A percentile compares a stretch with the other conserved stretches of the same genome.
Conservation (phyloP, 148 eudicot species). For the Vaccinium macrocarpon region DNA sequence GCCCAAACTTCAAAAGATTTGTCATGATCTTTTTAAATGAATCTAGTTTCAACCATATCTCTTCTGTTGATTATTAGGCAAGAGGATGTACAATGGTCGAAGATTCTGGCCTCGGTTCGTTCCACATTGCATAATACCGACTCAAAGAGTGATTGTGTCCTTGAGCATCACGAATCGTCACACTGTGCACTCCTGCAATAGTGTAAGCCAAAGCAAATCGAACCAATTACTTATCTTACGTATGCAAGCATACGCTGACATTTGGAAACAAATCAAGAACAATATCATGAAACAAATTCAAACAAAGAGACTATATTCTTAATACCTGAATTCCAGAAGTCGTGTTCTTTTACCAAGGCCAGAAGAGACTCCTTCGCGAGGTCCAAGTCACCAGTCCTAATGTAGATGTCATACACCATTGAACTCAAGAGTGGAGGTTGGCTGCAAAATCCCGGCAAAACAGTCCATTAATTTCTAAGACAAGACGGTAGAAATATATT, state of each 20-base stretch:
- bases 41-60: background rate
- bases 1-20: conserved; percentile 6
- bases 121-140: conserved; percentile 93
- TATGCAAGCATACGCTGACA: background rate
- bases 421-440: conserved; percentile 89
- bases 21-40: background rate
- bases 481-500: background rate
- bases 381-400: conserved; percentile 52
- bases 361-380: conserved; percentile 63
- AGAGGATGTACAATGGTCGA: conserved; percentile 55
- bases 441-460: conserved; percentile 36
- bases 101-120: conserved; percentile 94
- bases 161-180: conserved; percentile 56
- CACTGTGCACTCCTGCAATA: conserved; percentile 71
- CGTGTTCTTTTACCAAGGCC: conserved; percentile 64
- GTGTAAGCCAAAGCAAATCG: background rate
- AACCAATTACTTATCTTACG: background rate
- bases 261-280: background rate
- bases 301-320: background rate
- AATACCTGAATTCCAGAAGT: conserved; percentile 83
- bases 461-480: conserved; percentile 2
- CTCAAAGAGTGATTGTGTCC: conserved; percentile 58
- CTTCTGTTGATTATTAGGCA: background rate
- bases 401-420: conserved; percentile 70
- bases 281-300: background rate